phyloP scores from a whole-genome alignment of 2,329 filamentous ascomycete genomes.

The Phoma herbarum region DNA sequence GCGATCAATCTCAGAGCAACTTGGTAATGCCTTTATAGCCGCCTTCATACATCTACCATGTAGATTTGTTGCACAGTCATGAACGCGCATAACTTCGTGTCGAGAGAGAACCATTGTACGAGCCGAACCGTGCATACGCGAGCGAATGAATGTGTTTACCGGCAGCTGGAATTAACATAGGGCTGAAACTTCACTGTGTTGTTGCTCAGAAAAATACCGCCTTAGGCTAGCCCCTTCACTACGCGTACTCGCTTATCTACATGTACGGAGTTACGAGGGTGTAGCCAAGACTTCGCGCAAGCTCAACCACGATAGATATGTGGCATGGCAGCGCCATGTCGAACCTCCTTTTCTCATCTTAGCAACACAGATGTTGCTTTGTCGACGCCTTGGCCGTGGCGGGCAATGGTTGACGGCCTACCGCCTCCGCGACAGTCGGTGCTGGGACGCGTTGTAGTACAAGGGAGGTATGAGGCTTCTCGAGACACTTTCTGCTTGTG shows the following conservation, averaged over 20 bases:
- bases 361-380: not conserved
- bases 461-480: not conserved
- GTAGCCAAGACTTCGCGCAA: not conserved
- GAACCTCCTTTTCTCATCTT: not conserved
- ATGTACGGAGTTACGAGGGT: not conserved
- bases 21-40: not conserved
- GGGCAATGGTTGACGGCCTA: constrained; percentile 6
- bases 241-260: not conserved
- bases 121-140: not conserved
- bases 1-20: too few relatives aligned
- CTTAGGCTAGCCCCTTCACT: not conserved
- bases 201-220: not conserved
- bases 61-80: not conserved
- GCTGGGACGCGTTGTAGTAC: too few relatives aligned
- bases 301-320: not conserved
- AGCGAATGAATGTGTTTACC: not conserved
- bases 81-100: not conserved
- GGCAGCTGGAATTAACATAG: not conserved
- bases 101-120: not conserved
- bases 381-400: not conserved
- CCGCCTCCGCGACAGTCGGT: constrained; percentile 9
- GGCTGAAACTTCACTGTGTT: not conserved
- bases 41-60: not conserved
- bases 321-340: not conserved
- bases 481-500: too few relatives aligned